Evolutionary conservation across 495 filamentous ascomycete species (phyloP), one percentile per base, ranked within the genome.

Genomic region (Xylaria curta): DNA sequence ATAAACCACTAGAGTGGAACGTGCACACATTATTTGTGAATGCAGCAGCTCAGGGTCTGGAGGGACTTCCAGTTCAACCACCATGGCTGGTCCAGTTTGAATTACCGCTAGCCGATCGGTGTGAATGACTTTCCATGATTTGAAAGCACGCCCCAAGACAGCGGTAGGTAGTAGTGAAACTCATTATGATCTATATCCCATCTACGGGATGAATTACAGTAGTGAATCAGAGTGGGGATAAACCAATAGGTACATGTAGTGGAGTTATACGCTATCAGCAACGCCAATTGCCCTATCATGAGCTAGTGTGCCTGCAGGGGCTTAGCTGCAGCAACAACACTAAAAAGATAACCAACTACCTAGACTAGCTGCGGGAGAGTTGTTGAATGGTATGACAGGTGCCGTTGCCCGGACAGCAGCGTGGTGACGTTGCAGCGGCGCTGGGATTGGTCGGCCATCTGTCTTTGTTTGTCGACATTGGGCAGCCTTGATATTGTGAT

Each of bases 21-120:
- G 33, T 0, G 72, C 84, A 69, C 86, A 92, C 73, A 94, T 68
- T 94, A 4, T 91, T 94, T 78, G 87, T 94, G 4, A 95, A 94
- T 83, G 92, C 91, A 3, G 87, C 88, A 69, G 86, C 36, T 15
- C 36, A 62, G 59, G 59, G 59, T n/a, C n/a, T 24, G 2, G 59
- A 62, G 36, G 36, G n/a, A 5, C 36, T 62, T 62, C 59, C 19
- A 24, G 10, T 40, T 24, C 59, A 62, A 26, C 59, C 59, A 62
- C 59, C 59, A 19, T 62, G 59, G 59, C 33, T 60, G 1, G 58
- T 60, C 33, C 58, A 40, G 58, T 38, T 60, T 3, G 58, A 60
- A 60, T 60, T 60, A 60, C 58, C 58, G 21, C 21, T 60, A 40
- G 31, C 17, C 19, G 53, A 54, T 54, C 54, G 9, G 58, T 2